phyloP scores from a whole-genome alignment of 2,329 filamentous ascomycete genomes.

The Fusarium citri region DNA sequence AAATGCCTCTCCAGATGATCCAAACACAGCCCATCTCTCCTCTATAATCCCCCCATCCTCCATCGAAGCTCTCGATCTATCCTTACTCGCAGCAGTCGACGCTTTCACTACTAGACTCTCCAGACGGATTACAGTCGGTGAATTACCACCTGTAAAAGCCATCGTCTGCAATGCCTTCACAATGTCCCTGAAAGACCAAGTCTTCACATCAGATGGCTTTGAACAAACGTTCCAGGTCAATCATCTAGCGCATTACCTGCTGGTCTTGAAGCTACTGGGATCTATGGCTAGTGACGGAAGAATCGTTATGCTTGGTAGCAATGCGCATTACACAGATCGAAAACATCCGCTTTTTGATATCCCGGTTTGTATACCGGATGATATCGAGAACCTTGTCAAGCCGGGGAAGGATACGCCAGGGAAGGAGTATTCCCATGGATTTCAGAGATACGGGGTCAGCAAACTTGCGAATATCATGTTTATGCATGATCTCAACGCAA shows the following conservation, averaged over 20 bases:
- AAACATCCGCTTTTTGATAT: slow-evolving; percentile 29
- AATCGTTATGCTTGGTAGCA: slow-evolving; percentile 33
- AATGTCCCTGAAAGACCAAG: slow-evolving; percentile 22
- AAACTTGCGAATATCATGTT: slow-evolving; percentile 44
- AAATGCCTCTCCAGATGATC: slow-evolving; percentile 45
- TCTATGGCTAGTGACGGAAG: slow-evolving; percentile 27
- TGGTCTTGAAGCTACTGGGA: slow-evolving; percentile 36
- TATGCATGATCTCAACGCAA: slow-evolving; percentile 42
- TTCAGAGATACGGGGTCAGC: slow-evolving; percentile 39
- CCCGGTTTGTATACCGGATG: slow-evolving; percentile 14
- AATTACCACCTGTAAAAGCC: slow-evolving; percentile 27
- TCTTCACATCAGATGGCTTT: slow-evolving; percentile 23
- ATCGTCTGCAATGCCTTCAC: slow-evolving; percentile 41
- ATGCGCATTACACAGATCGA: slow-evolving; percentile 24
- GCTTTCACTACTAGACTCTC: slow-evolving; percentile 18
- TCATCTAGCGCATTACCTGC: slow-evolving; percentile 36
- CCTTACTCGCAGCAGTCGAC: slow-evolving; percentile 5
- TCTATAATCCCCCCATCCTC: slow-evolving; percentile 28
- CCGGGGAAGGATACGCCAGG: slow-evolving; percentile 14
- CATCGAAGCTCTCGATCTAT: slow-evolving; percentile 35
- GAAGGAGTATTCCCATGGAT: slow-evolving; percentile 35
- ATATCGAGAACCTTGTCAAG: slow-evolving; percentile 14
- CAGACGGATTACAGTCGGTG: neutral
- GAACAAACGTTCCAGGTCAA: slow-evolving; percentile 40
- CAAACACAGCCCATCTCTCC: slow-evolving; percentile 47